These are phyloP conservation scores for Aristolochia californica DNA, from an alignment of 164 flowering plant genomes.

Conservation along the genomic window DNA sequence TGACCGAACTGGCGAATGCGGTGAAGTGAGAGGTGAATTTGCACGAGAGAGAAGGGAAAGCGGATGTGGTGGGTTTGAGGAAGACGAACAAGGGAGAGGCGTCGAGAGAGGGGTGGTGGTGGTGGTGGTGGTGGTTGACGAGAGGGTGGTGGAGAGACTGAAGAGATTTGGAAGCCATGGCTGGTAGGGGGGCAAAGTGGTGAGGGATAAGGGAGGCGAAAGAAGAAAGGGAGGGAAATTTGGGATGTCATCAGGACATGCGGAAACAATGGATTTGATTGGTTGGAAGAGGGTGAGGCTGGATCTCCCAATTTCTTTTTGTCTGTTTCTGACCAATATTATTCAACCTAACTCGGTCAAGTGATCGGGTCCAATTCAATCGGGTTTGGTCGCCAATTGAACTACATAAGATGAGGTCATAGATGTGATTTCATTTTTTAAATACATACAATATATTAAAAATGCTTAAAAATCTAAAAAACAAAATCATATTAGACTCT, in stretches of 20 bases:
- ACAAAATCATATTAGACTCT: too few relatives aligned
- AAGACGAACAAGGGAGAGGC: conserved; percentile 16
- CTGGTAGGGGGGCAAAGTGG: conserved; percentile 4
- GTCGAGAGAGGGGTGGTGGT: conserved; percentile 12
- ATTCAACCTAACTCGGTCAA: too few relatives aligned
- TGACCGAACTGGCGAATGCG: conserved; percentile 17
- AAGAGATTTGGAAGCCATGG: conserved; percentile 42
- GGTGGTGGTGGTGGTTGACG: conserved; percentile 19
- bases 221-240: conserved; percentile 13
- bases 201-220: conserved; percentile 20
- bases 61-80: conserved; percentile 24
- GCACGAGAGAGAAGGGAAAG: conserved; percentile 12
- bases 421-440: too few relatives aligned
- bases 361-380: too few relatives aligned
- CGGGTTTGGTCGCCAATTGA: too few relatives aligned
- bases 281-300: conserved; percentile 42
- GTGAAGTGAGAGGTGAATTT: conserved; percentile 15
- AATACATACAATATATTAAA: too few relatives aligned
- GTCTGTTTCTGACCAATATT: too few relatives aligned
- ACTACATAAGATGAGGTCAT: too few relatives aligned
- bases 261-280: conserved; percentile 29
- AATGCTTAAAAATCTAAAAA: too few relatives aligned
- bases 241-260: conserved; percentile 12
- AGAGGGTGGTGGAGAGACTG: conserved; percentile 34
- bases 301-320: too few relatives aligned